A percentile compares a stretch with the other conserved stretches of the same genome.
Conservation (phyloP, 148 eudicot genomes). For the Suaeda aralocaspica region DNA sequence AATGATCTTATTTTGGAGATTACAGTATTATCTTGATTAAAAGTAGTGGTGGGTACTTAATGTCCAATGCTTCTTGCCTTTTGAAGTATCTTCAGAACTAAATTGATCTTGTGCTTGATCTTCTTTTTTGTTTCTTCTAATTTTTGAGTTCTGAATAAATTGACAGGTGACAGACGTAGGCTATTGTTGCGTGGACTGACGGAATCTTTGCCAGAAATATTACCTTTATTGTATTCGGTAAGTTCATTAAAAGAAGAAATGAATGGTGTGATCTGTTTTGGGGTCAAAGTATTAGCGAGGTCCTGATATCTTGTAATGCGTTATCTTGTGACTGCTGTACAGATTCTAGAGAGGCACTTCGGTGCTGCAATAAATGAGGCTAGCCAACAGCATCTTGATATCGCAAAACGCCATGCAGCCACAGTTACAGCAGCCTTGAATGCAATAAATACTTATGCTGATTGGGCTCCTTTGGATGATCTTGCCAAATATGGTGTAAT, state of each 20-base stretch:
- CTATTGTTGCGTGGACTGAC: slow-evolving; percentile 78
- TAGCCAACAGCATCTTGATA: slow-evolving; percentile 60
- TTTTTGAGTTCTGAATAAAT: slow-evolving; percentile 19
- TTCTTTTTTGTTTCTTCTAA: slow-evolving; percentile 12
- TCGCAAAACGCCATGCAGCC: slow-evolving; percentile 94
- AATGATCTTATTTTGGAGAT: background rate
- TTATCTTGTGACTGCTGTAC: slow-evolving; percentile 21
- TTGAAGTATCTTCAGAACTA: background rate
- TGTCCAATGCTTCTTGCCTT: background rate
- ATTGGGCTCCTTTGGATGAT: slow-evolving; percentile 96
- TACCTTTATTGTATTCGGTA: slow-evolving; percentile 84
- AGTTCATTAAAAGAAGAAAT: slow-evolving; percentile 25
- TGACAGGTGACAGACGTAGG: slow-evolving; percentile 88
- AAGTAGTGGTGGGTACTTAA: background rate
- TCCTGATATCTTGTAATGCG: background rate
- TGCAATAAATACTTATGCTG: slow-evolving; percentile 96
- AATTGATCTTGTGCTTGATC: background rate
- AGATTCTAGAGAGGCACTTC: slow-evolving; percentile 94
- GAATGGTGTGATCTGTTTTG: background rate
- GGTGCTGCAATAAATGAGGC: slow-evolving; percentile 91
- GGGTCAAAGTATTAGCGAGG: too few relatives aligned
- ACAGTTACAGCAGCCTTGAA: slow-evolving; percentile 78
- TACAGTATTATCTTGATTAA: background rate
- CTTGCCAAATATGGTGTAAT: slow-evolving; percentile 82
- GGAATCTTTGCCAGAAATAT: slow-evolving; percentile 79